Evolutionary conservation across 352 stramenopile species (phyloP), one percentile per base, ranked within the genome.

Genomic region (Phytophthora pinifolia): DNA sequence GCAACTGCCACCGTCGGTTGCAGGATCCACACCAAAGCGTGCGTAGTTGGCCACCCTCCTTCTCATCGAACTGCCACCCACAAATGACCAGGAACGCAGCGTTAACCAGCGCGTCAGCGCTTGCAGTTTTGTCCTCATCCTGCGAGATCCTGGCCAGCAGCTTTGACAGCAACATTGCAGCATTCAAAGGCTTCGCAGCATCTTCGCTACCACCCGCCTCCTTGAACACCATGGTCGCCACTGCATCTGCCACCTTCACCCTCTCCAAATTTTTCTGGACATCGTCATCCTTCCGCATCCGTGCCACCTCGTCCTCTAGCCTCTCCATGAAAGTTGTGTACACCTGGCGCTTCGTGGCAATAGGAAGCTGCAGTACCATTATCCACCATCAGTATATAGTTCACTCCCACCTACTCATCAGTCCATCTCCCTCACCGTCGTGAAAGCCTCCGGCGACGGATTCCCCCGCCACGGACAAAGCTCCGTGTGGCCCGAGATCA

Each of bases 401-500:
- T 22, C 25, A 35, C 17, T n/a, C 5, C 6, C n/a, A 17, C 3
- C 37, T 17, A 12, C 0, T 38, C 22, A 47, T 27, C 3, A 46
- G 14, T 29, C 8, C 8, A 37, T 14, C 27, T 5, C 60, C 10
- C 59, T 70, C 49, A 89, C 79, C 52, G 62, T 70, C 8, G 66
- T 73, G 38, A 89, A 89, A 31, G 72, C 70, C 37, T 63, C 52
- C 0, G 79, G 76, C 3, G 76, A 89, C 46, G 76, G 69, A 36
- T 86, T 89, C 4, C 65, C 67, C 8, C 59, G 59, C 79, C 79
- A 89, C 9, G 76, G 76, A 75, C 79, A 89, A 29, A 79, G 49
- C 4, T 62, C 30, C 9, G 64, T 67, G 33, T 88, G 78, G 4
- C 61, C 62, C 0, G 52, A 74, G 1, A 76, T 59, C 22, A 88